phyloP scores from a whole-genome alignment of 805 yeast species.

The Kurtzmaniella fragi region DNA sequence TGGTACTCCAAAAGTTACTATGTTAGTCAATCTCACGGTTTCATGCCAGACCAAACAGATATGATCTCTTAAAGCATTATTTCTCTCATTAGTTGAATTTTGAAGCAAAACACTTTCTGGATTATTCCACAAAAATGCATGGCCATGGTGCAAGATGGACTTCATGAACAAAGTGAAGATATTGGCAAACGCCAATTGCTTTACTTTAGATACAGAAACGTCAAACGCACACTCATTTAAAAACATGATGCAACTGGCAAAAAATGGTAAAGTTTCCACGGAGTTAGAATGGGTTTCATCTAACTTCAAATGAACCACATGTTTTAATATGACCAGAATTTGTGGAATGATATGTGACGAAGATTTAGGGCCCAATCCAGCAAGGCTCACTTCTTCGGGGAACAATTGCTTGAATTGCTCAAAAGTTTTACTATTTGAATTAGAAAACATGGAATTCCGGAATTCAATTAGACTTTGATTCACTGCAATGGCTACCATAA shows the following conservation, averaged over 20 bases:
- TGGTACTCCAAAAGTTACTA: constrained; percentile 18
- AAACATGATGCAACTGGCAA: constrained; percentile 1
- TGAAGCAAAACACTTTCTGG: constrained; percentile 22
- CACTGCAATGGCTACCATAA: constrained; percentile 25
- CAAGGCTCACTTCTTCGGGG: constrained; percentile 17
- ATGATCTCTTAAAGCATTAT: constrained; percentile 21
- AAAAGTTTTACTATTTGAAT: not conserved
- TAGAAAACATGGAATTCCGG: constrained; percentile 12
- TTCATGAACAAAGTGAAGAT: constrained; percentile 17
- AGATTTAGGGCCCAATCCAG: constrained; percentile 12
- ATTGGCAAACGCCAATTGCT: constrained; percentile 9
- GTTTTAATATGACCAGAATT: not conserved
- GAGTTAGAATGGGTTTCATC: not conserved
- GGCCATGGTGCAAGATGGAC: constrained; percentile 8
- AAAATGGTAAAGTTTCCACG: constrained; percentile 1
- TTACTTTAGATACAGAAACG: not conserved
- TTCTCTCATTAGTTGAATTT: constrained; percentile 12
- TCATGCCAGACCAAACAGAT: constrained; percentile 32
- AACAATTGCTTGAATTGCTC: constrained; percentile 14
- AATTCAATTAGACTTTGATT: constrained; percentile 20
- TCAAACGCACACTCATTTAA: not conserved
- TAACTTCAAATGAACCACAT: not conserved
- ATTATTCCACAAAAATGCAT: constrained; percentile 28
- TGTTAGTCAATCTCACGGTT: constrained; percentile 26
- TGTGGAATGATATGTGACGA: not conserved